phyloP scores from a whole-genome alignment of 108 stramenopile genomes.

The Skeletonema grethae region DNA sequence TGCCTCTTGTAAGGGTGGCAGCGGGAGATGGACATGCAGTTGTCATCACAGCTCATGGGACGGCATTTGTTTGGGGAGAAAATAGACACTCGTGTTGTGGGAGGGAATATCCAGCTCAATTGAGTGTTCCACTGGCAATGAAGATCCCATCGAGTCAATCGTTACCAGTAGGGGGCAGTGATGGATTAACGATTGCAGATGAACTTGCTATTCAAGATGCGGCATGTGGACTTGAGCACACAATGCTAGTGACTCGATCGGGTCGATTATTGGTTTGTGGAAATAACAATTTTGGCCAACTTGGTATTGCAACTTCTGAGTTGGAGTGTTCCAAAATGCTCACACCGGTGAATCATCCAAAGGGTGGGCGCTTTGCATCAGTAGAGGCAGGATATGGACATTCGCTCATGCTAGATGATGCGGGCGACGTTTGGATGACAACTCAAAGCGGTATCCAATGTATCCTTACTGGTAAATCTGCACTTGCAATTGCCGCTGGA shows the following conservation, averaged over 20 bases:
- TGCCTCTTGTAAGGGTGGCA: slow-evolving; percentile 64
- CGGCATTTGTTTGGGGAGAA: slow-evolving; percentile 72
- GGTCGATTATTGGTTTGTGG: slow-evolving; percentile 72
- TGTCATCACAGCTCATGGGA: slow-evolving; percentile 73
- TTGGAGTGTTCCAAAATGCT: slow-evolving; percentile 10
- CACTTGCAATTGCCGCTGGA: slow-evolving; percentile 60
- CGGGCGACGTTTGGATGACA: slow-evolving; percentile 69
- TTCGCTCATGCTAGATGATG: slow-evolving; percentile 61
- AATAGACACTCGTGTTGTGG: slow-evolving; percentile 68
- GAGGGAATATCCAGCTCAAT: slow-evolving; percentile 54
- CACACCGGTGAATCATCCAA: slow-evolving; percentile 47
- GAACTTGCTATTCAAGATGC: slow-evolving; percentile 67
- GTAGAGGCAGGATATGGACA: slow-evolving; percentile 60
- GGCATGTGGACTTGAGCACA: slow-evolving; percentile 69
- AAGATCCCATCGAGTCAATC: slow-evolving; percentile 19
- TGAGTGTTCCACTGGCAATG: slow-evolving; percentile 61
- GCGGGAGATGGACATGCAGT: slow-evolving; percentile 70
- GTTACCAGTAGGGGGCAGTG: neutral
- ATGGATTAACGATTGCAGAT: slow-evolving; percentile 37
- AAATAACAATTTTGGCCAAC: slow-evolving; percentile 57
- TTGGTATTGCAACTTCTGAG: slow-evolving; percentile 41
- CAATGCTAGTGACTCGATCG: slow-evolving; percentile 58
- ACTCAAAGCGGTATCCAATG: slow-evolving; percentile 28
- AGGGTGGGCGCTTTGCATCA: slow-evolving; percentile 48
- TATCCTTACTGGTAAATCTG: slow-evolving; percentile 37